Conservation (phyloP, 1,139 yeast species). For the Zygotorulaspora mrakii region DNA sequence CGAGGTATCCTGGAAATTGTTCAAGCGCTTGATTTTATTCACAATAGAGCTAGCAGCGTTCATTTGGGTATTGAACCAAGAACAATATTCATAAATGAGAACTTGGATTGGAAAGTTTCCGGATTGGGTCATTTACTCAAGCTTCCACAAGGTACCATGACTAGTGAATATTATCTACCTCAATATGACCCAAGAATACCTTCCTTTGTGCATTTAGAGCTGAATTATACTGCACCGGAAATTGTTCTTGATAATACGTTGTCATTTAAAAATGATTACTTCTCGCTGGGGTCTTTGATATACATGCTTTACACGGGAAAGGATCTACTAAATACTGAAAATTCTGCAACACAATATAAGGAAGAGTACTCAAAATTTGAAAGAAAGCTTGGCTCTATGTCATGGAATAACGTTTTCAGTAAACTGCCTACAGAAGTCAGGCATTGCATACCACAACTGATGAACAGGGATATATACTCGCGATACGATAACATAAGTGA, state of each 20-base stretch:
- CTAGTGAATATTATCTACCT: constrained; percentile 40
- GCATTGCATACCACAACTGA: constrained; percentile 40
- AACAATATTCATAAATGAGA: constrained; percentile 70
- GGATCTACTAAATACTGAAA: constrained; percentile 46
- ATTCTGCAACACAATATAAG: constrained; percentile 48
- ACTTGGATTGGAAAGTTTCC: constrained; percentile 90
- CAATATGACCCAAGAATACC: constrained; percentile 71
- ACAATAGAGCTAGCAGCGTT: constrained; percentile 66
- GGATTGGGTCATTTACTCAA: constrained; percentile 57
- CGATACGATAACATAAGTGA: constrained; percentile 35
- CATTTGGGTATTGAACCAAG: constrained; percentile 79
- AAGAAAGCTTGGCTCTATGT: constrained; percentile 43
- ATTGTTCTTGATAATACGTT: constrained; percentile 56
- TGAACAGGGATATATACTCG: constrained; percentile 38
- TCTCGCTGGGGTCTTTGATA: constrained; percentile 74
- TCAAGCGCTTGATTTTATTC: constrained; percentile 78
- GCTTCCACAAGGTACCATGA: constrained; percentile 43
- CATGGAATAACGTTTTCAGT: constrained; percentile 48
- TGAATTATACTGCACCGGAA: constrained; percentile 78
- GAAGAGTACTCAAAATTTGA: constrained; percentile 44
- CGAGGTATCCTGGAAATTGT: constrained; percentile 79
- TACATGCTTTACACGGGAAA: constrained; percentile 58
- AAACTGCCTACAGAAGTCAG: constrained; percentile 45
- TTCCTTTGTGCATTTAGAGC: constrained; percentile 59
- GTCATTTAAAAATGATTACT: constrained; percentile 71